Percentiles rank a stretch among this genome's conserved stretches.
Evolutionary conservation across 2,329 filamentous ascomycete species (phyloP).

Genomic region (Phialophora chinensis): DNA sequence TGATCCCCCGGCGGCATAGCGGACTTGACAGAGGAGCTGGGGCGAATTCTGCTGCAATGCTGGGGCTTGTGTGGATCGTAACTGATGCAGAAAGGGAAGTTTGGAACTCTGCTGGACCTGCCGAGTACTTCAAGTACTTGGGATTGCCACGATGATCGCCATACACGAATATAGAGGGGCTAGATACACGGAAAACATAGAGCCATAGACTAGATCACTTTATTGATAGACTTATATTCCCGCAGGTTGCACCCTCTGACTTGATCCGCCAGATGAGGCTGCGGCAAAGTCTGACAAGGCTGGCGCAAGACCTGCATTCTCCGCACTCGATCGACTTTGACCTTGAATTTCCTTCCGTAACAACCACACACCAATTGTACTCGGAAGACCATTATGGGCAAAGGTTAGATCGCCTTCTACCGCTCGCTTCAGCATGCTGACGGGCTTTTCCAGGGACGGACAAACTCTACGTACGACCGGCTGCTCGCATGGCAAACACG

Average conservation of each 20-base stretch:
- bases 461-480: slow-evolving; percentile 55
- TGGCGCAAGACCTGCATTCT: not conserved
- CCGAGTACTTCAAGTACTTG: slow-evolving; percentile 36
- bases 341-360: slow-evolving; percentile 2
- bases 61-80: slow-evolving; percentile 40
- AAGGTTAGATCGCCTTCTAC: slow-evolving; percentile 45
- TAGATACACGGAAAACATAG: not conserved
- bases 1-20: slow-evolving; percentile 34
- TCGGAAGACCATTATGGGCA: slow-evolving; percentile 44
- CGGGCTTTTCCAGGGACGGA: slow-evolving; percentile 51
- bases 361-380: not conserved
- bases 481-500: not conserved
- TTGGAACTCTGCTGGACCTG: slow-evolving; percentile 36
- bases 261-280: not conserved
- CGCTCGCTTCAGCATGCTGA: slow-evolving; percentile 31
- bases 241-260: not conserved
- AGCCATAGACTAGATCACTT: not conserved
- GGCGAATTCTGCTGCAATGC: slow-evolving; percentile 40
- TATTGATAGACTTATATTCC: not conserved
- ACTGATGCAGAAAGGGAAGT: slow-evolving; percentile 36
- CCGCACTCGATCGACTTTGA: not conserved
- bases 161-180: not conserved
- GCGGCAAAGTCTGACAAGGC: not conserved
- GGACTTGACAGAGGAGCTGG: slow-evolving; percentile 34
- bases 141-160: slow-evolving; percentile 33